Conservation (phyloP, 2,329 filamentous ascomycete species). For the Ceratocystis huliohia region DNA sequence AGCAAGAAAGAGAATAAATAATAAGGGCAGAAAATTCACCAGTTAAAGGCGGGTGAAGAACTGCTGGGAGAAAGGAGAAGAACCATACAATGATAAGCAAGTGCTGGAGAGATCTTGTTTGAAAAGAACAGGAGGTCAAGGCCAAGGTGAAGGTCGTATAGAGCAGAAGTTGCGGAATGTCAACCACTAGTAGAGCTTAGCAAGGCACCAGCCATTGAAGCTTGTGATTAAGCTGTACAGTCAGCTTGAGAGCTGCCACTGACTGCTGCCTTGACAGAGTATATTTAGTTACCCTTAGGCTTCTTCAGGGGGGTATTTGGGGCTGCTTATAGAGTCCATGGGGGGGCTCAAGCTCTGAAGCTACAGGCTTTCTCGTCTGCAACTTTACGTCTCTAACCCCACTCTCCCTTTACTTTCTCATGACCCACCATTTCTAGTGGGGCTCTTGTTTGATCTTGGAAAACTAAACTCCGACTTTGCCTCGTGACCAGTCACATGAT, state of each 20-base stretch:
- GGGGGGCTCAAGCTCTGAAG: background rate
- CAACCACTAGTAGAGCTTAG: background rate
- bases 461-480: background rate
- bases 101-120: background rate
- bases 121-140: background rate
- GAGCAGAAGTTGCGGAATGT: background rate
- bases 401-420: background rate
- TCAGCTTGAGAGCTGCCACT: background rate
- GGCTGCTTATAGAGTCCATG: background rate
- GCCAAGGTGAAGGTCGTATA: background rate
- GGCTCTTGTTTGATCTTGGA: background rate
- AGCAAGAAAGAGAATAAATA: conserved; percentile 3
- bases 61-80: too few species aligned
- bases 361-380: background rate
- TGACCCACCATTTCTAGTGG: conserved; percentile 6
- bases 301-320: background rate
- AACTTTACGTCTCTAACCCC: background rate
- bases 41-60: too few species aligned
- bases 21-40: background rate
- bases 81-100: too few species aligned
- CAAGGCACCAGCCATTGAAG: conserved; percentile 7
- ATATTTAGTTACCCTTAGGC: background rate
- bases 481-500: background rate
- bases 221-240: conserved; percentile 6
- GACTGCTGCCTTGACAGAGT: background rate